Percentiles rank a stretch among this genome's conserved stretches.
Conservation (phyloP, 768 basidiomycete genomes). For the Boletellus ananiceps region DNA sequence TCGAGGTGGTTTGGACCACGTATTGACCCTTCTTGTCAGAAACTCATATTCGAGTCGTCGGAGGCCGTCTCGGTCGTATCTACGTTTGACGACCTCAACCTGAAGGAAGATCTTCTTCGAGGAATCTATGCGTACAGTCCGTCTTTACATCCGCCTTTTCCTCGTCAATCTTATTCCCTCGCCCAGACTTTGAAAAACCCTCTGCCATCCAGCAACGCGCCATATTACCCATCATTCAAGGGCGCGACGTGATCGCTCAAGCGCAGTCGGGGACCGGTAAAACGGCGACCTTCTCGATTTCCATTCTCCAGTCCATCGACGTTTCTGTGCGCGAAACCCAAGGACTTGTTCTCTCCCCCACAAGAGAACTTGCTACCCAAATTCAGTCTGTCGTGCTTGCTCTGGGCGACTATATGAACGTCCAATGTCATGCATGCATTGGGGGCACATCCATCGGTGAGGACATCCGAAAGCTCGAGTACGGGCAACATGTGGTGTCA, state of each 20-base stretch:
- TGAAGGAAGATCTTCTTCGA: slow-evolving; percentile 93
- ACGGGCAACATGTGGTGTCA: slow-evolving; percentile 95
- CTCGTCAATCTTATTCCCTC: slow-evolving; percentile 4
- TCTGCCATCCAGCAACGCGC: slow-evolving; percentile 99
- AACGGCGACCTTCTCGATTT: slow-evolving; percentile 98
- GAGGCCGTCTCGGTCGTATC: slow-evolving; percentile 87
- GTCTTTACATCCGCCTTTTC: slow-evolving; percentile 21
- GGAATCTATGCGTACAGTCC: slow-evolving; percentile 97
- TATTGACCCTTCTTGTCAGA: slow-evolving; percentile 38
- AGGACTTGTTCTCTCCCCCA: slow-evolving; percentile 93
- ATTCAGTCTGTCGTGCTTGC: slow-evolving; percentile 97
- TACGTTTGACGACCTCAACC: slow-evolving; percentile 82
- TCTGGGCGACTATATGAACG: slow-evolving; percentile 98
- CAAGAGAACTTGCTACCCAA: slow-evolving; percentile 98
- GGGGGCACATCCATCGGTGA: slow-evolving; percentile 97
- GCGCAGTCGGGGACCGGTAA: slow-evolving; percentile 99
- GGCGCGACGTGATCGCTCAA: slow-evolving; percentile 97
- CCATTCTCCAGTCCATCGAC: slow-evolving; percentile 97
- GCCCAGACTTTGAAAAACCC: slow-evolving; percentile 89
- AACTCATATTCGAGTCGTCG: slow-evolving; percentile 94
- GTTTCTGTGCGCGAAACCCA: slow-evolving; percentile 91
- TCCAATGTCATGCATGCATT: slow-evolving; percentile 97
- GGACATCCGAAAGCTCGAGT: slow-evolving; percentile 95
- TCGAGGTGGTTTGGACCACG: slow-evolving; percentile 5
- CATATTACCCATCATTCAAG: slow-evolving; percentile 92